phyloP scores from a whole-genome alignment of 768 basidiomycete genomes.

The Boletus eberwhitei region DNA sequence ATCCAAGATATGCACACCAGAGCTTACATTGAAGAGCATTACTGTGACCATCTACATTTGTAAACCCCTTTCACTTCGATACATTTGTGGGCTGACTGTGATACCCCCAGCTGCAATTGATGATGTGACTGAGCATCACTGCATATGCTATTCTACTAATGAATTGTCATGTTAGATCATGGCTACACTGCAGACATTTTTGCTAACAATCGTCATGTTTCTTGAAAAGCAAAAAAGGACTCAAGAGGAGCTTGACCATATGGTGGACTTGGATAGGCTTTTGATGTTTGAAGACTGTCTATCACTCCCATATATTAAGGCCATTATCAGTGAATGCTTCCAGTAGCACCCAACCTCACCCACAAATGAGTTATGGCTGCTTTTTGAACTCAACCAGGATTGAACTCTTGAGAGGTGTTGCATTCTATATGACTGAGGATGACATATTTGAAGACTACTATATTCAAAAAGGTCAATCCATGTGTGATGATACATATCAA shows the following conservation, averaged over 20 bases:
- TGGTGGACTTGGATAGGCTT: conserved; percentile 11
- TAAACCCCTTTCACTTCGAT: neutral
- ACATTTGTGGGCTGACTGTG: neutral
- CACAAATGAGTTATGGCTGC: neutral
- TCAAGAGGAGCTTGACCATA: conserved; percentile 14
- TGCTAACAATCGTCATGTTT: conserved; percentile 16
- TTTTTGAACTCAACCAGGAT: neutral
- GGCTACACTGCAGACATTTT: conserved; percentile 3
- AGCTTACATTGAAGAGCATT: neutral
- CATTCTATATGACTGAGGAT: neutral
- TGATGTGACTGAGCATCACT: neutral
- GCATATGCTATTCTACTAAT: neutral
- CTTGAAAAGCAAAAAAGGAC: conserved; percentile 15
- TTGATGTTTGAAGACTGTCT: conserved; percentile 13
- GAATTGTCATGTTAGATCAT: conserved; percentile 12
- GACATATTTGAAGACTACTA: conserved; percentile 2
- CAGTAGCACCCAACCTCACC: conserved; percentile 2
- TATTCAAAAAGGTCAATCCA: neutral
- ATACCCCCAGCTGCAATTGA: neutral
- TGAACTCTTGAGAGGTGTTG: neutral
- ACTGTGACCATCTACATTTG: neutral
- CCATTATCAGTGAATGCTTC: conserved; percentile 6
- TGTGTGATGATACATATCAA: neutral
- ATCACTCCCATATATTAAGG: conserved; percentile 18
- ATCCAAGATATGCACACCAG: neutral